Percentiles rank a stretch among this genome's conserved stretches.
Conservation (phyloP, 768 basidiomycete genomes). For the Tulasnella sp. region DNA sequence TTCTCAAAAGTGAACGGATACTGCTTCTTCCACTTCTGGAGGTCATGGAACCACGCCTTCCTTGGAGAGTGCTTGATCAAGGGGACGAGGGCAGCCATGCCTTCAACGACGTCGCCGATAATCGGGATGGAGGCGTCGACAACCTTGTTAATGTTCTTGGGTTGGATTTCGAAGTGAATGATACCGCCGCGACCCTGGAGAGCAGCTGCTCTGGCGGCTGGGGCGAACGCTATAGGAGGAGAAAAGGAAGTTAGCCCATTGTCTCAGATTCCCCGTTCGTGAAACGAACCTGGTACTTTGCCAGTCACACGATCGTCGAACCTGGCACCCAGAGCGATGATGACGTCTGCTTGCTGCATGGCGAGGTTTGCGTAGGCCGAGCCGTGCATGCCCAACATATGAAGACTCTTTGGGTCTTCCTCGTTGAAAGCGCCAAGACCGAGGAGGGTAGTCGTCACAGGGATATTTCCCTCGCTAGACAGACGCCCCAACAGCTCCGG, state of each 20-base stretch:
- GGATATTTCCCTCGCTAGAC: slow-evolving; percentile 85
- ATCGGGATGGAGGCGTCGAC: slow-evolving; percentile 92
- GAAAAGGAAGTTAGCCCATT: neutral
- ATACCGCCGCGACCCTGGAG: slow-evolving; percentile 87
- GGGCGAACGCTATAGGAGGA: slow-evolving; percentile 69
- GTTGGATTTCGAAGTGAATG: slow-evolving; percentile 98
- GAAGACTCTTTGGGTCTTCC: slow-evolving; percentile 75
- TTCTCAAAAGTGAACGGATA: slow-evolving; percentile 90
- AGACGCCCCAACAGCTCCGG: slow-evolving; percentile 81
- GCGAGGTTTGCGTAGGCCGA: slow-evolving; percentile 96
- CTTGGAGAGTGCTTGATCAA: slow-evolving; percentile 68
- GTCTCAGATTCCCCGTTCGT: neutral
- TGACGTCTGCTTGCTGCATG: slow-evolving; percentile 96
- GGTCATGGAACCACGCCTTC: slow-evolving; percentile 78
- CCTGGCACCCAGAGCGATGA: slow-evolving; percentile 94
- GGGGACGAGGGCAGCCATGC: slow-evolving; percentile 80
- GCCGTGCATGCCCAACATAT: slow-evolving; percentile 99
- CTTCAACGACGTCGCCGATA: slow-evolving; percentile 88
- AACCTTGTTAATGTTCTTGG: slow-evolving; percentile 99
- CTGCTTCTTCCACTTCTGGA: slow-evolving; percentile 78
- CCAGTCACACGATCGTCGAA: slow-evolving; percentile 99
- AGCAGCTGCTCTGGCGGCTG: slow-evolving; percentile 85
- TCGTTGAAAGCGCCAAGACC: slow-evolving; percentile 97
- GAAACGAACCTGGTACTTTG: slow-evolving; percentile 62
- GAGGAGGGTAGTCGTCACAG: slow-evolving; percentile 95